Base-by-base conservation (phyloP, 2,329 filamentous ascomycete genomes). In the Paraphoma sp. region DNA sequence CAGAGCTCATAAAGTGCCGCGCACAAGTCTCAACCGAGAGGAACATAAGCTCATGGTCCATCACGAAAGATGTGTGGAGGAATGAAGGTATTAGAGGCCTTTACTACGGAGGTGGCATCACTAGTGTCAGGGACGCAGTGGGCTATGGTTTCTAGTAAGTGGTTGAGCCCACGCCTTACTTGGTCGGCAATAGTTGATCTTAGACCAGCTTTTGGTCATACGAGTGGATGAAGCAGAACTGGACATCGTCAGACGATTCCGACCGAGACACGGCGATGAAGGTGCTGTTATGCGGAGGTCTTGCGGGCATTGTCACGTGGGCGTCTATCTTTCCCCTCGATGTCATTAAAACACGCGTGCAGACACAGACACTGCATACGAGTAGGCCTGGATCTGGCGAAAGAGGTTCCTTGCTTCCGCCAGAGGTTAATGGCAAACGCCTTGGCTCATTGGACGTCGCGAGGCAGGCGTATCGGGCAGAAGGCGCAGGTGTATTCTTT, bases 61-160 rank as follows among this genome's bases (percentile, higher is more conserved):
- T 95, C 51, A 83, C 87, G 1, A 85, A 82, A 50, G 81, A 86
- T 18, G 86, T 92, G 28, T 80, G 87, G 70, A 81, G 76, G 36
- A 78, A 74, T 1, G 86, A 89, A 4, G 81, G 89, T 0, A 53
- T 92, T 3, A 81, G 83, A 40, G 93, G 93, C 0, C 77, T 97
- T 18, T 97, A 96, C 72, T 84, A 88, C 59, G 94, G 93, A 17
- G 94, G 94, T 17, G 82, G 80, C 0, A 87, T 97, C 14, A 98
- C 94, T 0, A 91, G 89, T 51, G 73, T 94, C 41, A 84, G 94
- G 48, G 94, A 98, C 77, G 89, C 89, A 55, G 85, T 97, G 53
- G 94, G 94, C n/a, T 98, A 97, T 78, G 94, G 93, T 0, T 97
- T 97, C 76, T 98, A 97, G 84, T 87, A 81, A 68, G 83, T 66